These are phyloP conservation scores for Novymonas esmeraldas DNA, from an alignment of 208 protist species.

Conservation along the genomic window DNA sequence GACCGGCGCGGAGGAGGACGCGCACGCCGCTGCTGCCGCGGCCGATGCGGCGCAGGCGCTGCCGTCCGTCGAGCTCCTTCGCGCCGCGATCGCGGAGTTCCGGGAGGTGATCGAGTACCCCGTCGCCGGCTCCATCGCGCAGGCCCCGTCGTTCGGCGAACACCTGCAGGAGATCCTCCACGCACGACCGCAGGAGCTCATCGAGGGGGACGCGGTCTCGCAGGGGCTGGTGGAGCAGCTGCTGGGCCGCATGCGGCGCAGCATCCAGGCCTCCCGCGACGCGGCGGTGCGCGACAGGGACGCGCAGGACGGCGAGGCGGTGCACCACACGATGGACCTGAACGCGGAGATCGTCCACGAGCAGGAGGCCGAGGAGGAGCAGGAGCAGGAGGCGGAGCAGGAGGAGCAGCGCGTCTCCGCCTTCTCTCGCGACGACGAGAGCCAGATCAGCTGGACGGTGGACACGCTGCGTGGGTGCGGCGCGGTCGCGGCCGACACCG, in stretches of 20 bases:
- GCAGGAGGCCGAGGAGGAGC: conserved; percentile 86
- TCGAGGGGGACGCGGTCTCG: conserved; percentile 37
- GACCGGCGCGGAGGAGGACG: conserved; percentile 10
- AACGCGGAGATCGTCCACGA: conserved; percentile 89
- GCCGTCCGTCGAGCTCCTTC: conserved; percentile 41
- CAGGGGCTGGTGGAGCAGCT: conserved; percentile 40
- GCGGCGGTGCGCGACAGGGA: conserved; percentile 3
- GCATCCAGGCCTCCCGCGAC: conserved; percentile 23
- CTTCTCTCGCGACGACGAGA: conserved; percentile 88
- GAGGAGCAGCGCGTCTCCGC: conserved; percentile 75
- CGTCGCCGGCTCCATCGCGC: conserved; percentile 38
- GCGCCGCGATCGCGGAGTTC: conserved; percentile 71
- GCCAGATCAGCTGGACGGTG: conserved; percentile 82
- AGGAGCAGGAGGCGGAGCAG: conserved; percentile 86
- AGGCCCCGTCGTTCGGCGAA: conserved; percentile 47
- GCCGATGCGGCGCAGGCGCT: conserved; percentile 12
- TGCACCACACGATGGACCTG: conserved; percentile 62
- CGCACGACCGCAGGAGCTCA: conserved; percentile 40
- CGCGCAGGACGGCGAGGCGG: conserved; percentile 11
- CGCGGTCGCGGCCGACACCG: conserved; percentile 25
- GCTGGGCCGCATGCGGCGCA: conserved; percentile 42
- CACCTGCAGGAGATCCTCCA: conserved; percentile 58
- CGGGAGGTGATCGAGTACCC: conserved; percentile 74
- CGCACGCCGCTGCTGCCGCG: not conserved
- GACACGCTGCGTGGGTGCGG: conserved; percentile 42